Base-by-base conservation (phyloP, 306 rosid species). In the Vigna radiata region DNA sequence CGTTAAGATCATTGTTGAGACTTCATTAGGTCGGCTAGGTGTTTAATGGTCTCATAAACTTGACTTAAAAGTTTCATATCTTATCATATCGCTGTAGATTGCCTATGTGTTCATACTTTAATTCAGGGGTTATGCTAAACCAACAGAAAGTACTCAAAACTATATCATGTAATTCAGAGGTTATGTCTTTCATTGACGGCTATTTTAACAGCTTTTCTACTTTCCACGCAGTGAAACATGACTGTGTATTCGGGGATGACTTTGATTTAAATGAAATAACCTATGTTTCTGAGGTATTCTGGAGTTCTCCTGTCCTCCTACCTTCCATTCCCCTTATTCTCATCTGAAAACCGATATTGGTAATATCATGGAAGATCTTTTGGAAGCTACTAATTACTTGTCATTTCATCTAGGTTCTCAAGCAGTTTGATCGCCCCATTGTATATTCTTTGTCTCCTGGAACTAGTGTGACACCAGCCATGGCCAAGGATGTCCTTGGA, bases 231-330 rank as follows among this genome's bases (percentile, higher is more conserved):
- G 99, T 96, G 79, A 96, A 96, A 85, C 93, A 86, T 76, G 99
- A 96, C 79, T 96, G 99, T 66, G 90, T 96, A 27, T 96, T 96
- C 69, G 99, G 98, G 29, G 98, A 88, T 37, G 99, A 96, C 88
- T 86, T 96, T 80, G 99, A 96, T 74, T 65, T 92, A 72, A 75
- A 75, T 66, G 98, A 96, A 88, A 89, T 96, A 86, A 89, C 49
- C 67, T 69, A 82, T 70, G 97, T 96, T 36, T 92, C 98, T 17
- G 86, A 89, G 88, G 97, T 95, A 87, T 66, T 60, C 27, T 65
- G 71, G 64, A 56, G 65, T 49, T 78, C 66, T 46, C 31, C 46
- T 41, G 46, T 41, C 46, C 23, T 17, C 58, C 39, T 71, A 17
- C 19, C 53, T 71, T 21, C 23, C 11, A 6, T 25, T 74, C 60